A percentile compares a stretch with the other conserved stretches of the same genome.
These are phyloP conservation scores for Coemansia sp. DNA, from an alignment of 192 early-diverging fungal genomes.

Conservation along the genomic window DNA sequence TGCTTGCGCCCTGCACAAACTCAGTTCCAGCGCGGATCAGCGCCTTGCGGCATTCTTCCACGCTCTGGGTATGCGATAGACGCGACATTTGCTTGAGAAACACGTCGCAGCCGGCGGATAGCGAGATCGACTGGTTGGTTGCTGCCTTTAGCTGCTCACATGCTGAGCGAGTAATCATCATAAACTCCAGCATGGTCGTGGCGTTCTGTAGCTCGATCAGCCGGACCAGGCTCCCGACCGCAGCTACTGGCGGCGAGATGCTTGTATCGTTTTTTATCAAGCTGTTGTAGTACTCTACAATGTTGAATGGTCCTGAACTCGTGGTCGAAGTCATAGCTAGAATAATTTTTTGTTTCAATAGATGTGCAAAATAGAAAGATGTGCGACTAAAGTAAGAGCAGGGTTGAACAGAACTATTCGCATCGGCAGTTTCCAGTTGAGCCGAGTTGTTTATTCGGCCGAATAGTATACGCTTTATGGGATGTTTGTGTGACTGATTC, in stretches of 20 bases:
- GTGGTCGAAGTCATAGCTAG: neutral
- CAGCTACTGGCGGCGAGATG: constrained; percentile 73
- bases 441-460: too few relatives aligned
- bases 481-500: too few relatives aligned
- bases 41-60: constrained; percentile 68
- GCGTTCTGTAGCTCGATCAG: constrained; percentile 68
- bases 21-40: constrained; percentile 67
- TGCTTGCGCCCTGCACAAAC: constrained; percentile 71
- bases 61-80: constrained; percentile 51
- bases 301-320: constrained; percentile 10
- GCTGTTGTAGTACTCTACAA: constrained; percentile 38
- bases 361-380: neutral
- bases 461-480: too few relatives aligned
- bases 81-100: constrained; percentile 61
- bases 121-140: constrained; percentile 71
- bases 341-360: neutral
- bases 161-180: constrained; percentile 68
- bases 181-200: constrained; percentile 87
- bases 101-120: constrained; percentile 84
- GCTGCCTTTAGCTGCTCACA: constrained; percentile 65
- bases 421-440: too few relatives aligned
- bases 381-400: too few relatives aligned
- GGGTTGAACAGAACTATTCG: too few relatives aligned
- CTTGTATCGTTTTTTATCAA: constrained; percentile 49
- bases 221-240: constrained; percentile 69